Conservation (phyloP, 2,329 filamentous ascomycete species). For the Talaromyces amestolkiae region DNA sequence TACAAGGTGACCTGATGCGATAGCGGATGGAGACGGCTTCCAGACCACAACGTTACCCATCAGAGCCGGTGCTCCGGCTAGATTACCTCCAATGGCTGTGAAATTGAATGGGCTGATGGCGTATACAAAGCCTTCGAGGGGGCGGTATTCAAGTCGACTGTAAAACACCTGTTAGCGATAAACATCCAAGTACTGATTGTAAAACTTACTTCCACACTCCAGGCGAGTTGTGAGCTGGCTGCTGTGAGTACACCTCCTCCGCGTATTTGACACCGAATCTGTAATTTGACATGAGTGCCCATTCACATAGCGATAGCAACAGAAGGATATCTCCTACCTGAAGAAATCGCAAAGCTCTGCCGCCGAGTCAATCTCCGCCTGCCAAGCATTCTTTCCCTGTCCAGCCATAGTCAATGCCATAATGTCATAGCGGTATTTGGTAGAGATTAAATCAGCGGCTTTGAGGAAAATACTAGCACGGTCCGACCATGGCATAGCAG, state of each 20-base stretch:
- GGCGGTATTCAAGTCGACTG: conserved; percentile 75
- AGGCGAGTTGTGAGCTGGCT: conserved; percentile 77
- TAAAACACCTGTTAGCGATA: neutral
- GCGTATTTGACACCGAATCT: conserved; percentile 90
- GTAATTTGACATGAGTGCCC: neutral
- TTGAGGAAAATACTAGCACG: conserved; percentile 92
- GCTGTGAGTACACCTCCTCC: conserved; percentile 82
- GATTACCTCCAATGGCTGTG: conserved; percentile 86
- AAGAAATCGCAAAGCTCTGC: conserved; percentile 92
- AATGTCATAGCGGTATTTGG: conserved; percentile 93
- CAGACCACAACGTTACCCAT: conserved; percentile 94
- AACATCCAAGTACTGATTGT: no score
- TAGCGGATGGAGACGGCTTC: conserved; percentile 87
- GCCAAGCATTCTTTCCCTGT: conserved; percentile 98
- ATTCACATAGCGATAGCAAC: neutral
- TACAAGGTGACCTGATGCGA: conserved; percentile 81
- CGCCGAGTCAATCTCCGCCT: conserved; percentile 96
- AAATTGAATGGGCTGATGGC: conserved; percentile 95
- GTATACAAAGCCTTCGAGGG: conserved; percentile 92
- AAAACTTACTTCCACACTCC: conserved; percentile 74
- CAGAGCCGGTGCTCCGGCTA: conserved; percentile 76
- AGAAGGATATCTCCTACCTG: conserved; percentile 43
- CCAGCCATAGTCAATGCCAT: conserved; percentile 96
- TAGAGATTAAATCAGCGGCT: conserved; percentile 84
- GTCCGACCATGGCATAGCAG: conserved; percentile 81